phyloP scores from a whole-genome alignment of 2,329 filamentous ascomycete species.

The Xylaria sp. region DNA sequence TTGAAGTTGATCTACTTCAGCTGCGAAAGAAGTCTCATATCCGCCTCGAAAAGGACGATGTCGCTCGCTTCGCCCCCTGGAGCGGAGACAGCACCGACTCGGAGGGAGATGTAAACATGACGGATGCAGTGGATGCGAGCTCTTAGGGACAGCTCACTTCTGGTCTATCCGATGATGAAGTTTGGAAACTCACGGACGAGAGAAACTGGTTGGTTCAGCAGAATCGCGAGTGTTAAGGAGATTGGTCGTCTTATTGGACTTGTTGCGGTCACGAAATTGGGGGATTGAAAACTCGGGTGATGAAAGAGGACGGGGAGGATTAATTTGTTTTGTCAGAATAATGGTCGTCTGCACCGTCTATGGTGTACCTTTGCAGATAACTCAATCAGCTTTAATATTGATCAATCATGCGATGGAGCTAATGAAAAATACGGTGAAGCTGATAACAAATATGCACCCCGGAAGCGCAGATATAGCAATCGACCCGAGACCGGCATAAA shows the following conservation, averaged over 20 bases:
- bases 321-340: not conserved
- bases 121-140: not conserved
- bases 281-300: not conserved
- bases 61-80: slow-evolving; percentile 16
- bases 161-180: slow-evolving; percentile 39
- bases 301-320: slow-evolving; percentile 13
- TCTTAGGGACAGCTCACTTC: slow-evolving; percentile 32
- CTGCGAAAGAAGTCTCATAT: slow-evolving; percentile 33
- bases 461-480: not conserved
- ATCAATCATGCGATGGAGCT: not conserved
- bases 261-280: not conserved
- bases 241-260: not conserved
- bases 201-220: slow-evolving; percentile 42
- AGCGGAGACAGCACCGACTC: not conserved
- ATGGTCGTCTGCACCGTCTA: not conserved
- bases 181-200: slow-evolving; percentile 46
- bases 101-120: slow-evolving; percentile 5
- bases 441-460: not conserved
- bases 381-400: slow-evolving; percentile 7
- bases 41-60: not conserved
- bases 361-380: not conserved
- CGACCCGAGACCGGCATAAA: slow-evolving; percentile 12
- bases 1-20: slow-evolving; percentile 55
- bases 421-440: not conserved
- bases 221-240: slow-evolving; percentile 17